Conservation (phyloP, 768 basidiomycete genomes). For the Suillus luteus region DNA sequence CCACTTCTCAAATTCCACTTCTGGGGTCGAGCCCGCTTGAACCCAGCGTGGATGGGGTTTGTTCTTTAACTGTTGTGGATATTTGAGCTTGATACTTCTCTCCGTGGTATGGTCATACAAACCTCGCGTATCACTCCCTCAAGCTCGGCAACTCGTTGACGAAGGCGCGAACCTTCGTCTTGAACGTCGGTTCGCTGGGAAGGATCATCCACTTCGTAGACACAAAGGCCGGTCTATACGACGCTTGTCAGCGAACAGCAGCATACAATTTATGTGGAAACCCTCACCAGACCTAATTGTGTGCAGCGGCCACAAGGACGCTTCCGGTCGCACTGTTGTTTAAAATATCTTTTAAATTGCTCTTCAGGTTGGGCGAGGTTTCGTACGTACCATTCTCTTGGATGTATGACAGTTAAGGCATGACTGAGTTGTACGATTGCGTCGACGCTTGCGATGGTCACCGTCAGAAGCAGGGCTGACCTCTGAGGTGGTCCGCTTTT, state of each 20-base stretch:
- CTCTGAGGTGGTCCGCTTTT: slow-evolving; percentile 31
- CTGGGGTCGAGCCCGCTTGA: slow-evolving; percentile 28
- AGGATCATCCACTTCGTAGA: slow-evolving; percentile 83
- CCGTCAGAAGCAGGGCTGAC: slow-evolving; percentile 41
- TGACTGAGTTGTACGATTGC: slow-evolving; percentile 74
- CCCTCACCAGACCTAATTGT: slow-evolving; percentile 41
- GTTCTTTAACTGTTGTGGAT: slow-evolving; percentile 56
- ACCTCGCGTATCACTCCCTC: slow-evolving; percentile 86
- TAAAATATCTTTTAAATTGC: background rate
- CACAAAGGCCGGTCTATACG: slow-evolving; percentile 74
- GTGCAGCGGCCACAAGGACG: slow-evolving; percentile 50
- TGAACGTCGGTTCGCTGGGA: slow-evolving; percentile 51
- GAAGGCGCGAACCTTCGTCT: slow-evolving; percentile 66
- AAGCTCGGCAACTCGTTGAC: slow-evolving; percentile 77
- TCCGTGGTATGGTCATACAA: slow-evolving; percentile 14
- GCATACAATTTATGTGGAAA: slow-evolving; percentile 31
- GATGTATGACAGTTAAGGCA: slow-evolving; percentile 75
- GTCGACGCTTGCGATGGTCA: slow-evolving; percentile 62
- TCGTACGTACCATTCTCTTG: slow-evolving; percentile 61
- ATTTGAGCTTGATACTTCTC: background rate
- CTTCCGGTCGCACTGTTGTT: slow-evolving; percentile 46
- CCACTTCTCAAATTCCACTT: slow-evolving; percentile 30
- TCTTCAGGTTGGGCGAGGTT: background rate
- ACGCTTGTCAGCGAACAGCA: slow-evolving; percentile 17
- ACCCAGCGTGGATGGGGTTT: slow-evolving; percentile 71